Base-by-base conservation (phyloP, 345 rosid genomes). In the Mallotus nudiflorus region DNA sequence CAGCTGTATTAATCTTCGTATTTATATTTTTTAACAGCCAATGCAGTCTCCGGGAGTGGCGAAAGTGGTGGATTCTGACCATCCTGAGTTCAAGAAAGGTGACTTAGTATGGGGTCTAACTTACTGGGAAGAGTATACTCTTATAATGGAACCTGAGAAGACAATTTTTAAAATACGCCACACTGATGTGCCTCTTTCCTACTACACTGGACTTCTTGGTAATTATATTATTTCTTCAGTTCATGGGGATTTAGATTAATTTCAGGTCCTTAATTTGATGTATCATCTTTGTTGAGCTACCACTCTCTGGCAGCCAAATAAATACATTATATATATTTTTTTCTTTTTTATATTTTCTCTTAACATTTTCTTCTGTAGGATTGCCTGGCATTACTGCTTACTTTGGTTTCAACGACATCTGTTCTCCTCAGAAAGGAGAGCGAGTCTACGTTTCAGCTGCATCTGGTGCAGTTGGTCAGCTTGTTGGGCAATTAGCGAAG, bases 371-470 rank as follows among this genome's bases (percentile, higher is more conserved):
- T 27, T 55, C 19, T 25, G 14, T 42, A 86, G 85, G 90, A 31
- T 73, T 82, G 87, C 79, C 84, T 2, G 87, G 90, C 25, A 66
- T 82, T 75, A 78, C 90, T 20, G 87, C 90, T 24, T 86, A 86
- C 29, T 76, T n/a, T n/a, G 85, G 90, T 25, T 76, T 86, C 16
- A 72, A 68, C 28, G 80, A 86, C 8, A 5, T 81, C 3, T 77
- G 85, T 50, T 46, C 80, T 48, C 89, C 89, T 0, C 81, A 83
- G 79, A 35, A 64, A 68, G 88, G 84, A 54, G 89, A 83, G 28
- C 27, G 69, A 0, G 84, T 83, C 7, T 84, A 42, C 56, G 75
- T 86, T 5, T 82, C 89, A 44, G 79, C 89, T 29, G 89, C 89
- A 16, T 78, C 82, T 60, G 86, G 86, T 55, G 88, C 86, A 0